Base-by-base conservation (phyloP, 2,329 filamentous ascomycete species). In the Aspergillus chevalieri region DNA sequence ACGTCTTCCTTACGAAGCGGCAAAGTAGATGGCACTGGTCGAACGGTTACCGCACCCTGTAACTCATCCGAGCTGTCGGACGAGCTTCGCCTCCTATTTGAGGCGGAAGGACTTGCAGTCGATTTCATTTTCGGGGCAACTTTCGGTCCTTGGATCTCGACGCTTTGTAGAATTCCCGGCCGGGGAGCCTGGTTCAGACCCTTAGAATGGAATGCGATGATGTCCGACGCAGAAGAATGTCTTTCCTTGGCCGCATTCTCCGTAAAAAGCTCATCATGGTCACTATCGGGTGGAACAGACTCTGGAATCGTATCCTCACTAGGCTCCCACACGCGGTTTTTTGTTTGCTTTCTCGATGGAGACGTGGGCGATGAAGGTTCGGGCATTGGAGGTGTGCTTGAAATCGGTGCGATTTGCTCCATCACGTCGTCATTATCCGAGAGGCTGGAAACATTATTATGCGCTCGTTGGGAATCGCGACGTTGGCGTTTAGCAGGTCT, bases 1-100 rank as follows among this genome's bases (percentile, higher is more conserved):
- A 44, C 15, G 30, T 50, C 45, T 17, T 47, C 53, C n/a, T 36
- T 50, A 42, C 43, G 46, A 26, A 30, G 44, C 28, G 43, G 24
- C 14, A 60, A 43, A n/a, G 39, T 33, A 5, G 44, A 51, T 7
- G 57, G 57, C 21, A 55, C 19, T 22, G 54, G 59, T 4, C 51
- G 46, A 34, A 63, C 64, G 4, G 68, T 69, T 36, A 57, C 64
- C 8, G 59, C 67, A 9, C 68, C 69, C 49, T 73, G 70, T 2
- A 73, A 51, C 48, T 67, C 70, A 58, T 73, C 70, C 4, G 68
- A 59, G 48, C 70, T 73, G 36, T 53, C 56, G 15, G 48, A 50
- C 33, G 21, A 12, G 15, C 43, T 54, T 28, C 33, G 47, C 6
- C 50, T 36, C 2, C 26, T 48, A 44, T 54, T 47, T 3, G 39